A percentile compares a stretch with the other conserved stretches of the same genome.
phyloP scores from a whole-genome alignment of 352 stramenopile species.

The Elongisporangium anandrum region DNA sequence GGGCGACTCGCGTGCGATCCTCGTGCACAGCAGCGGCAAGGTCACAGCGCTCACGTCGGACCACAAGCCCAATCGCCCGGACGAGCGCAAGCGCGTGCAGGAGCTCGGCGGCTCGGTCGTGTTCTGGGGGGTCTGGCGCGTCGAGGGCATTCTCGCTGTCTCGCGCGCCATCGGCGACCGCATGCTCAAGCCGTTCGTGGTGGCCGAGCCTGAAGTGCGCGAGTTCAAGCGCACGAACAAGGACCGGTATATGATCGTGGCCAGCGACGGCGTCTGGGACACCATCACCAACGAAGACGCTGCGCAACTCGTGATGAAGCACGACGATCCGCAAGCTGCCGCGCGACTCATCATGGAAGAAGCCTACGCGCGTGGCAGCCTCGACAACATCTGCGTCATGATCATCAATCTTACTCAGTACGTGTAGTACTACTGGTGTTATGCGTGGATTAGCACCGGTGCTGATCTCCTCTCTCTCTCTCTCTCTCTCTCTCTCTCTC shows the following conservation, averaged over 20 bases:
- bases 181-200: constrained; percentile 91
- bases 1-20: constrained; percentile 86
- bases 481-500: neutral
- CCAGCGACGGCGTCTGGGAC: constrained; percentile 92
- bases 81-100: constrained; percentile 87
- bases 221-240: constrained; percentile 48
- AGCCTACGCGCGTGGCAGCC: constrained; percentile 74
- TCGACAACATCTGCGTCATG: constrained; percentile 92
- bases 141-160: constrained; percentile 92
- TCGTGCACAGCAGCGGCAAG: constrained; percentile 80
- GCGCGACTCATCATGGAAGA: constrained; percentile 84
- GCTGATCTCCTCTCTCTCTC: neutral
- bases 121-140: constrained; percentile 90
- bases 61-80: constrained; percentile 89
- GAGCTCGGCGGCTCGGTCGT: constrained; percentile 87
- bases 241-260: constrained; percentile 85
- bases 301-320: constrained; percentile 58
- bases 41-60: constrained; percentile 79
- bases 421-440: constrained; percentile 5
- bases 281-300: constrained; percentile 88
- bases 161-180: constrained; percentile 91
- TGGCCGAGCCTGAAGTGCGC: constrained; percentile 87
- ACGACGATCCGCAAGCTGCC: constrained; percentile 63
- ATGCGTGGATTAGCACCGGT: neutral
- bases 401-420: constrained; percentile 86